Evolutionary conservation across 805 yeast genomes (phyloP), one percentile per base, ranked within the genome.

Genomic region (Pichia nakasei): DNA sequence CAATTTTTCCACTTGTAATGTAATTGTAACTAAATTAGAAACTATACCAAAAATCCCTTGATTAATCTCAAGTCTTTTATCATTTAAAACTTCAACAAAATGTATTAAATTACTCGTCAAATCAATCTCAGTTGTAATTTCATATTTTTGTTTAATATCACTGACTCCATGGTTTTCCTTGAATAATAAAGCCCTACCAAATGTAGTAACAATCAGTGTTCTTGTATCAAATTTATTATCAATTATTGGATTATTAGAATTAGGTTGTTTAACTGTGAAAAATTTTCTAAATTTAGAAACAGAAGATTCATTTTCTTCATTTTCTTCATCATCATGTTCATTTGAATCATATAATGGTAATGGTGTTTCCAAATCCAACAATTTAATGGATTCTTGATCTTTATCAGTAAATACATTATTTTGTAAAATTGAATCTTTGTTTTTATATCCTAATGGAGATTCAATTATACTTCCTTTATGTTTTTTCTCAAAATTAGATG

Each of bases 101-200:
- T 64, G 72, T 17, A 77, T 64, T 13, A 75, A 74, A 1, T 76
- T 67, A 51, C 72, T 74, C 5, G 71, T 66, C 35, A 82, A 58
- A 49, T 70, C 70, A 31, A 84, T 68, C 45, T 81, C 87, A 17
- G 72, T 65, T 17, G 70, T 64, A 37, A 80, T 54, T 45, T 73
- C 73, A 52, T 72, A 68, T 31, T 66, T 68, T 8, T 63, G 66
- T 19, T 64, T 61, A 9, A 59, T 61, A 11, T 62, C 44, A 21
- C 33, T 33, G 24, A 36, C 37, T 20, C 57, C 60, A 32, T 52
- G 54, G 44, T 65, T 72, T 35, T 61, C 65, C 27, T 71, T 61
- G 48, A 83, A 76, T 1, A 82, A 55, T 46, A 84, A 59, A 1
- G 75, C 77, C 39, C 89, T 66, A 1, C 88, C 91, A 55, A 71